Conservation (phyloP, 108 stramenopile genomes). For the Cyclostephanos invisitatus region DNA sequence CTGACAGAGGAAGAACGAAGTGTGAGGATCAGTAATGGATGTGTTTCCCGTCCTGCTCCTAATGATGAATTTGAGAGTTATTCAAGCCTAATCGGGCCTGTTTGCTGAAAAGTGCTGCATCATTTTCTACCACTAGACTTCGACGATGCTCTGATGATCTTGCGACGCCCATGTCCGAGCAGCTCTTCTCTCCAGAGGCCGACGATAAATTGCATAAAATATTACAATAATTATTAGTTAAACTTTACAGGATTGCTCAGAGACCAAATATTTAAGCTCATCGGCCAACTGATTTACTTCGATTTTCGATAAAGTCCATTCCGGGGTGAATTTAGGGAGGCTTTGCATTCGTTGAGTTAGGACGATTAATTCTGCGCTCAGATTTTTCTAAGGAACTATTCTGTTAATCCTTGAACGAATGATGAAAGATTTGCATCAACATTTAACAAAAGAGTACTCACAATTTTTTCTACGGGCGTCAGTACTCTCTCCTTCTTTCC, state of each 20-base stretch:
- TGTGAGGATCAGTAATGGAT: slow-evolving; percentile 15
- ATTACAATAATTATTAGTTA: background rate
- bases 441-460: background rate
- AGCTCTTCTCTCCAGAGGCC: no score
- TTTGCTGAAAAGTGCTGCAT: background rate
- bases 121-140: no score
- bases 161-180: no score
- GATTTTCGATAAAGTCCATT: slow-evolving; percentile 29
- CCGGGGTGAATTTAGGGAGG: slow-evolving; percentile 22
- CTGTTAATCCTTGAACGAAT: background rate
- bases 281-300: slow-evolving; percentile 24
- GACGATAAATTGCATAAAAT: background rate
- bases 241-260: background rate
- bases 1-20: slow-evolving; percentile 28
- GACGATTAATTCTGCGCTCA: slow-evolving; percentile 17
- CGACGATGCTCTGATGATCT: no score
- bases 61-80: slow-evolving; percentile 58
- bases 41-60: slow-evolving; percentile 1
- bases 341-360: slow-evolving; percentile 12
- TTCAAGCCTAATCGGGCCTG: slow-evolving; percentile 35
- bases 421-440: background rate
- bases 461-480: slow-evolving; percentile 13
- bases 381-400: background rate
- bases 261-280: slow-evolving; percentile 24
- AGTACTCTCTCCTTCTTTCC: background rate